A percentile compares a stretch with the other conserved stretches of the same genome.
Conservation (phyloP, 169 alveolate genomes). For the Plasmodium cynomolgi region DNA sequence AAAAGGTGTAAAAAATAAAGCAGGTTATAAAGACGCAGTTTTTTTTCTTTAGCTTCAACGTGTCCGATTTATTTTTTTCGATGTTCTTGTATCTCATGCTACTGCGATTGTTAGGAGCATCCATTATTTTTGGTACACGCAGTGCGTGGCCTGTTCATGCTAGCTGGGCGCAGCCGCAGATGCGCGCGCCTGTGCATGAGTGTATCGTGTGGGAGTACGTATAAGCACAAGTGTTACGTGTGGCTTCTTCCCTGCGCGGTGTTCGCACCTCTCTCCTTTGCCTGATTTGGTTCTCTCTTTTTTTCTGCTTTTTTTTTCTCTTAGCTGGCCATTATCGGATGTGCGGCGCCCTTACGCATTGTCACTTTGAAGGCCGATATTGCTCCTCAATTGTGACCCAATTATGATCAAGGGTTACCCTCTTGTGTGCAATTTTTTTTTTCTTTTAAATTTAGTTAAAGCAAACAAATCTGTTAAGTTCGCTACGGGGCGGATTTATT, state of each 20-base stretch:
- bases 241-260: background rate
- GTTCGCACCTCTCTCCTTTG: background rate
- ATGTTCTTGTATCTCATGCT: background rate
- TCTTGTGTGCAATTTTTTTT: background rate
- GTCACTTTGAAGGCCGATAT: background rate
- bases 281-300: background rate
- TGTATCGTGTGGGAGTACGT: background rate
- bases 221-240: background rate
- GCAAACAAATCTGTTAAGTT: background rate
- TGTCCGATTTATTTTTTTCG: constrained; percentile 2
- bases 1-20: constrained; percentile 48
- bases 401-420: background rate
- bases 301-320: background rate
- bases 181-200: background rate
- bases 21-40: constrained; percentile 40
- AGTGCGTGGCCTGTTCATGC: background rate
- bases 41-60: constrained; percentile 2
- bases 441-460: background rate
- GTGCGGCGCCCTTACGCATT: background rate
- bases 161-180: background rate
- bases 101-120: background rate
- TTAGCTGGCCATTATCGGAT: background rate
- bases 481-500: background rate
- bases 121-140: constrained; percentile 30
- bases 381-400: background rate